A percentile compares a stretch with the other conserved stretches of the same genome.
Conservation (phyloP, 108 stramenopile species). For the Fistulifera pelliculosa region DNA sequence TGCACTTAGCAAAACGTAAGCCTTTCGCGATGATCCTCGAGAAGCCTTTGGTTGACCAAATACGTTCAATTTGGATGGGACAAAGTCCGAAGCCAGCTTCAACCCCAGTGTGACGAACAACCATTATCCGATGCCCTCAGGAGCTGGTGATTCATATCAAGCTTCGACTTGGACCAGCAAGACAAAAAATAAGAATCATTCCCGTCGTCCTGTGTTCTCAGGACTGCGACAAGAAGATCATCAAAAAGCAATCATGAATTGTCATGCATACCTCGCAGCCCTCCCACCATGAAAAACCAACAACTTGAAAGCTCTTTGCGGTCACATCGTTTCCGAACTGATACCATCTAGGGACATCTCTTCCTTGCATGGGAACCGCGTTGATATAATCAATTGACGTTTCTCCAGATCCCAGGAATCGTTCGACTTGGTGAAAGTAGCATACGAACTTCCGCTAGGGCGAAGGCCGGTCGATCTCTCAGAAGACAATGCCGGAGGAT, state of each 20-base stretch:
- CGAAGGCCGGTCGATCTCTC: too few relatives aligned
- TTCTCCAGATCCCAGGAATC: too few relatives aligned
- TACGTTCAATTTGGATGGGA: not conserved
- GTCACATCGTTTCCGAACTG: constrained; percentile 22
- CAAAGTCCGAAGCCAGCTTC: not conserved
- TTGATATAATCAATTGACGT: not conserved
- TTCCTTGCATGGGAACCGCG: not conserved
- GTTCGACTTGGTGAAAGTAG: too few relatives aligned
- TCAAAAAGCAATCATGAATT: constrained; percentile 13
- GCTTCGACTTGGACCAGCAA: constrained; percentile 21
- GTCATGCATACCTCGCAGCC: not conserved
- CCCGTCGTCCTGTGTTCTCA: constrained; percentile 8
- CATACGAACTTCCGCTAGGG: too few relatives aligned
- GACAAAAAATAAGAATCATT: constrained; percentile 16
- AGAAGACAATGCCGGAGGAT: too few relatives aligned
- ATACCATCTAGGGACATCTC: constrained; percentile 13
- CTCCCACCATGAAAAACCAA: constrained; percentile 38
- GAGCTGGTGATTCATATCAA: constrained; percentile 4
- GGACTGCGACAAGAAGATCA: constrained; percentile 26
- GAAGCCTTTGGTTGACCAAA: not conserved
- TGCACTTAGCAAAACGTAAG: not conserved
- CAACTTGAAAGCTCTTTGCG: constrained; percentile 24
- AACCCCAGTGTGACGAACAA: not conserved
- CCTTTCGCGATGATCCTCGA: not conserved
- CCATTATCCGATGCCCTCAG: not conserved